A percentile compares a stretch with the other conserved stretches of the same genome.
Evolutionary conservation across 805 yeast genomes (phyloP).

Genomic region (Candida maris): DNA sequence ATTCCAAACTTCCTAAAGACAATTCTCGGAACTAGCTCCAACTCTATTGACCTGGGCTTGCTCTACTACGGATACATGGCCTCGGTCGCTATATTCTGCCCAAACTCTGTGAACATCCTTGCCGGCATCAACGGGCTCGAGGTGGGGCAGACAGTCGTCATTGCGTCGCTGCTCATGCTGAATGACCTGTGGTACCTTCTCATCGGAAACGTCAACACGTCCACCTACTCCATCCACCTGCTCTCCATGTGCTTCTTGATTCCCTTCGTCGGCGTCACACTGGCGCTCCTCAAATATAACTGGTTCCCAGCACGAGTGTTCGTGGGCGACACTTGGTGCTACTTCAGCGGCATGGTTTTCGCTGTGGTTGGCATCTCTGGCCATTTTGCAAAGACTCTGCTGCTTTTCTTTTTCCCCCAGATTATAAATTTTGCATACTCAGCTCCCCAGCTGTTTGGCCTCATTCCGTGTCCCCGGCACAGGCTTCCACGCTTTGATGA

Average conservation of each 20-base stretch:
- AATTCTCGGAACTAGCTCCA: constrained; percentile 34
- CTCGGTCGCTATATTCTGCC: constrained; percentile 86
- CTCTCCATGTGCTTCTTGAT: constrained; percentile 74
- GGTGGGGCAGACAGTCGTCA: constrained; percentile 87
- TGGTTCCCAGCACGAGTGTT: constrained; percentile 91
- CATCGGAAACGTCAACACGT: constrained; percentile 33
- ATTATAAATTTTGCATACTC: constrained; percentile 86
- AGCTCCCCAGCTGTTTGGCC: constrained; percentile 81
- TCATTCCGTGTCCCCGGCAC: constrained; percentile 95
- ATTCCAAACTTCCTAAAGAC: constrained; percentile 66
- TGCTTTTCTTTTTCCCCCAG: constrained; percentile 86
- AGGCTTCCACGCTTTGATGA: constrained; percentile 77
- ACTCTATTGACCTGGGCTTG: constrained; percentile 67
- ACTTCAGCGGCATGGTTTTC: constrained; percentile 97
- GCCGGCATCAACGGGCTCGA: constrained; percentile 98
- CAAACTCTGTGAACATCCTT: constrained; percentile 90
- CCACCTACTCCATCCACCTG: constrained; percentile 77
- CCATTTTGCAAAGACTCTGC: constrained; percentile 89
- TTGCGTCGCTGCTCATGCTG: constrained; percentile 63
- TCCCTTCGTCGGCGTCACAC: constrained; percentile 83
- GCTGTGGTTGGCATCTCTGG: constrained; percentile 96
- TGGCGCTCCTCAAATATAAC: constrained; percentile 72
- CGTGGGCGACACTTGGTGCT: constrained; percentile 98
- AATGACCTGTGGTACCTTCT: constrained; percentile 72
- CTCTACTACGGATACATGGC: constrained; percentile 89